These are phyloP conservation scores for Cyberlindnera americana DNA, from an alignment of 805 yeast species.

Conservation along the genomic window DNA sequence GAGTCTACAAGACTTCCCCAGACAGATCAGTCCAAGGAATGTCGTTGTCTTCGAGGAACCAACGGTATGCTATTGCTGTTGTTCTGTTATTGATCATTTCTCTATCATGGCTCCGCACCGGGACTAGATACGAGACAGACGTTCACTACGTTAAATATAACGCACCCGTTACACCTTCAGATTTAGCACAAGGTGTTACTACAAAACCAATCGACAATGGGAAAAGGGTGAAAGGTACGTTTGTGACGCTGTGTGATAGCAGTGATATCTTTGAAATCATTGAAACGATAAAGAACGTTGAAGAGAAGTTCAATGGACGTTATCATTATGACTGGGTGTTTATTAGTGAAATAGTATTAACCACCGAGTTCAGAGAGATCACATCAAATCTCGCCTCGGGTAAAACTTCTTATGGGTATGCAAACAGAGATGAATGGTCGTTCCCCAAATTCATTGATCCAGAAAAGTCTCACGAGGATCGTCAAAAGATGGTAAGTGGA, in stretches of 20 bases:
- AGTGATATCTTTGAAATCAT: conserved; percentile 36
- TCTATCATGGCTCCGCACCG: neutral
- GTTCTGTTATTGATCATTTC: neutral
- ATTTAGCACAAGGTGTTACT: conserved; percentile 3
- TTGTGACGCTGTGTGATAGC: conserved; percentile 40
- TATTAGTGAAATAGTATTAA: conserved; percentile 59
- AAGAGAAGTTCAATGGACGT: conserved; percentile 65
- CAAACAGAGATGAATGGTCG: conserved; percentile 59
- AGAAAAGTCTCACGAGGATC: conserved; percentile 38
- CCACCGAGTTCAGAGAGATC: conserved; percentile 43
- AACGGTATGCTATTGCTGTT: neutral
- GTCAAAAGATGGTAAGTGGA: conserved; percentile 38
- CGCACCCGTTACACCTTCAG: conserved; percentile 2
- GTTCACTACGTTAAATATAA: neutral
- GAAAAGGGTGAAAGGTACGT: conserved; percentile 50
- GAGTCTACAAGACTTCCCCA: too few relatives aligned
- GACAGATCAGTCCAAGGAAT: too few relatives aligned
- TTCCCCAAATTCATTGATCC: conserved; percentile 59
- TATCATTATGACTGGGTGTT: conserved; percentile 76
- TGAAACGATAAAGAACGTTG: conserved; percentile 59
- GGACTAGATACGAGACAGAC: neutral
- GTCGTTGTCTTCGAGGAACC: neutral
- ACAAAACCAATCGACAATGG: conserved; percentile 6
- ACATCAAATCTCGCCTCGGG: conserved; percentile 51
- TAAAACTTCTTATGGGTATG: conserved; percentile 51